These are phyloP conservation scores for Phytopythium sindhum DNA, from an alignment of 352 stramenopile genomes.

Conservation along the genomic window DNA sequence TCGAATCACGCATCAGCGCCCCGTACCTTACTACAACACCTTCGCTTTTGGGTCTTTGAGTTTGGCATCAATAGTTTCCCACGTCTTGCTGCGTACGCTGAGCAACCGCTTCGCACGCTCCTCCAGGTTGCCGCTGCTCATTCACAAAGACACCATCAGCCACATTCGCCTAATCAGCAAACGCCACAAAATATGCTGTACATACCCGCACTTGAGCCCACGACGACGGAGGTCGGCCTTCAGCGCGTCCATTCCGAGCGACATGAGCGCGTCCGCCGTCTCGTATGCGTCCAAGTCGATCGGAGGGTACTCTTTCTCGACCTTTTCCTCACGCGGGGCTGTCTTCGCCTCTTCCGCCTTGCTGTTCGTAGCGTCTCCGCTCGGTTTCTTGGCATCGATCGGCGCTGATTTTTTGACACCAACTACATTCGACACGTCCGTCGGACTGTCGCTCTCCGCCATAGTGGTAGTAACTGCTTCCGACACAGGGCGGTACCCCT, in stretches of 20 bases:
- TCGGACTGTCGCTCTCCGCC: not conserved
- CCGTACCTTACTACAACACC: constrained; percentile 12
- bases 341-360: constrained; percentile 6
- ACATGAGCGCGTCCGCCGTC: constrained; percentile 66
- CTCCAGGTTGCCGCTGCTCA: constrained; percentile 77
- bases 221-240: constrained; percentile 91
- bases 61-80: constrained; percentile 88
- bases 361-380: constrained; percentile 5
- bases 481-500: constrained; percentile 44
- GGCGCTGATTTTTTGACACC: not conserved
- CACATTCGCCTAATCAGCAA: constrained; percentile 7
- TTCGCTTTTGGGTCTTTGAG: constrained; percentile 56
- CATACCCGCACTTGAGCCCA: constrained; percentile 95
- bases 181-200: not conserved
- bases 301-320: constrained; percentile 14
- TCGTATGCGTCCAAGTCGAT: constrained; percentile 59
- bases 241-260: constrained; percentile 87
- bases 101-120: constrained; percentile 92
- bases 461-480: constrained; percentile 25
- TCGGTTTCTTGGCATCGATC: not conserved
- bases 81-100: constrained; percentile 88
- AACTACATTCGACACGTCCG: not conserved
- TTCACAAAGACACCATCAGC: constrained; percentile 8
- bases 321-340: constrained; percentile 6
- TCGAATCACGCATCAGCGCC: constrained; percentile 8